Evolutionary conservation across 2,329 filamentous ascomycete genomes (phyloP), one percentile per base, ranked within the genome.

Genomic region (Penicillium sp.): DNA sequence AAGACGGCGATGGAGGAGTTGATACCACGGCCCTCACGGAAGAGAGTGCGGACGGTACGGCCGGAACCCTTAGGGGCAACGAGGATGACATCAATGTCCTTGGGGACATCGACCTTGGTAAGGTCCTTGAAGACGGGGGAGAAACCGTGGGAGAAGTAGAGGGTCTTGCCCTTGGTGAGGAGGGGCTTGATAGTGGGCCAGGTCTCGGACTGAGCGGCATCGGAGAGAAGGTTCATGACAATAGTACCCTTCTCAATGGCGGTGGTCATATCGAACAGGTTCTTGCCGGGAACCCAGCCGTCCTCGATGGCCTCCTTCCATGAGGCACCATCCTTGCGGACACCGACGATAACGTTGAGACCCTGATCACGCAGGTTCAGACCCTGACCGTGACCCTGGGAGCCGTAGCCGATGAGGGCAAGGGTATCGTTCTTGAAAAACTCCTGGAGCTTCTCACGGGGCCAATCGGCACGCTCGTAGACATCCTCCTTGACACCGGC

Each of bases 71-170:
- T 99, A 81, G 94, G 94, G 67, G 94, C 94, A 73, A 96, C 92
- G 76, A 99, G 93, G 85, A 99, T 99, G 78, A 99, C 94, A 78
- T 99, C 94, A 75, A 99, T 89, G 81, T 97, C 89, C 67, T 78
- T 85, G 80, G 94, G 94, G 62, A 97, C 90, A 62, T 99, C 94
- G 76, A 99, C 94, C 81, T 97, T 96, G 85, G 94, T 99, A 76
- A 94, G 88, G 78, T 96, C 88, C 85, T 97, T 97, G 90, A 99
- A 99, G 80, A 99, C 92, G 76, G 94, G 94, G 62, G 94, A 97
- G 90, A 99, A 99, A 75, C 94, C 94, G 87, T 99, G 94, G 69
- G 94, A 97, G 87, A 99, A 99, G 89, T 99, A 99, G 69, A 99
- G 90, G 60, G 94, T 99, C 93, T 99, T 99, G 83, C 91, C 94